Evolutionary conservation across 129 eudicot genomes (phyloP).

Genomic region (Oenanthe sinensis): DNA sequence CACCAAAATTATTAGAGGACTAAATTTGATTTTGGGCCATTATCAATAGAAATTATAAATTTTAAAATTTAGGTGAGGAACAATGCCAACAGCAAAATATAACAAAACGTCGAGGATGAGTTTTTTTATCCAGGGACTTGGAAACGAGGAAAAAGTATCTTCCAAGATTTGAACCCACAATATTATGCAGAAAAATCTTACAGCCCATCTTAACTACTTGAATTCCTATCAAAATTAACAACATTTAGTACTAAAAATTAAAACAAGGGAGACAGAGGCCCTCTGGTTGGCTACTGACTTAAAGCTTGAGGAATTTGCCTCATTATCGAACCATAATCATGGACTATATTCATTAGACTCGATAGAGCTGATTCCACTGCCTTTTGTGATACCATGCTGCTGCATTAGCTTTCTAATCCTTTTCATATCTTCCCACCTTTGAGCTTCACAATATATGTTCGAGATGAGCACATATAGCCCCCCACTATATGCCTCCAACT

Average conservation of each 20-base stretch:
- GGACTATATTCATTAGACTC: slow-evolving; percentile 16
- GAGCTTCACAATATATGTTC: slow-evolving; percentile 26
- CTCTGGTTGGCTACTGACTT: background rate
- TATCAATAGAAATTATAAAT: no score
- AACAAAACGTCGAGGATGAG: background rate
- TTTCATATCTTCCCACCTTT: slow-evolving; percentile 25
- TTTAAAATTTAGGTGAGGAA: no score
- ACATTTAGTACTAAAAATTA: background rate
- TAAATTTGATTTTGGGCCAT: background rate
- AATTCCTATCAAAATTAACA: slow-evolving; percentile 6
- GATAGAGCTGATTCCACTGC: slow-evolving; percentile 23
- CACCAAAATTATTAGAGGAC: background rate
- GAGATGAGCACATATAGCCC: slow-evolving; percentile 34
- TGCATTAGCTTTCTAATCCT: slow-evolving; percentile 31
- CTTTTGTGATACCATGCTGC: slow-evolving; percentile 19
- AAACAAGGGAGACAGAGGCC: background rate
- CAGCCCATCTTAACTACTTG: background rate
- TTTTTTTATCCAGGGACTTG: background rate
- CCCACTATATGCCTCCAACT: slow-evolving; percentile 21
- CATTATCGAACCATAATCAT: slow-evolving; percentile 19
- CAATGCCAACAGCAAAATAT: background rate
- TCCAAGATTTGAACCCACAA: background rate
- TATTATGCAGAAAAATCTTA: background rate
- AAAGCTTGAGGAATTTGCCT: slow-evolving; percentile 15
- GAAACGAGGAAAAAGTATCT: background rate